Conservation (phyloP, 2,329 filamentous ascomycete species). For the Zalaria obscura region DNA sequence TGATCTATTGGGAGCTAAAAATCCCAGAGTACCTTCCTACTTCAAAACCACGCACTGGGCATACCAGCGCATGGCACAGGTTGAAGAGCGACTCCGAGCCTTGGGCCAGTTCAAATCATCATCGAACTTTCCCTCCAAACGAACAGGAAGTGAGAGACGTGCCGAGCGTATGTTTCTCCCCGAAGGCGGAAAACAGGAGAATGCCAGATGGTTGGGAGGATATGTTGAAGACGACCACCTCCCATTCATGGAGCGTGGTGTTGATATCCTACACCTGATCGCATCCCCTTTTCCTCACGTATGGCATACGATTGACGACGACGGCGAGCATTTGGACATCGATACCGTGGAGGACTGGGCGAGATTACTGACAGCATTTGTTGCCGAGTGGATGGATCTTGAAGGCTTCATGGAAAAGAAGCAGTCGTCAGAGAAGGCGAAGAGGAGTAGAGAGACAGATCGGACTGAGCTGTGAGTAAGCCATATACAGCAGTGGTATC, state of each 20-base stretch:
- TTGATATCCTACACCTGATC: slow-evolving; percentile 82
- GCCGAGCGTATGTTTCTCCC: slow-evolving; percentile 43
- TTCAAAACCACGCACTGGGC: slow-evolving; percentile 90
- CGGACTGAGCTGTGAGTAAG: slow-evolving; percentile 7
- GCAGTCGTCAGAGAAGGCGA: slow-evolving; percentile 2
- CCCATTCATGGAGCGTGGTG: slow-evolving; percentile 75
- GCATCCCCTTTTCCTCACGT: slow-evolving; percentile 66
- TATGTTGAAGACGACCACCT: slow-evolving; percentile 68
- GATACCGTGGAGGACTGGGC: slow-evolving; percentile 78
- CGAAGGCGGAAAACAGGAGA: slow-evolving; percentile 41
- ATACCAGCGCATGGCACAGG: slow-evolving; percentile 58
- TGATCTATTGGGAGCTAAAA: slow-evolving; percentile 62
- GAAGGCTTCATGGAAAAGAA: slow-evolving; percentile 35
- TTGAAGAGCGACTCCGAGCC: slow-evolving; percentile 61
- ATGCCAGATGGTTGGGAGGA: slow-evolving; percentile 35
- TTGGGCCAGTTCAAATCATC: slow-evolving; percentile 53
- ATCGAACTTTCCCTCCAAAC: slow-evolving; percentile 32
- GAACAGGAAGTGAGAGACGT: slow-evolving; percentile 12
- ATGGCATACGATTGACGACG: slow-evolving; percentile 78
- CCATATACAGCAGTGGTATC: neutral
- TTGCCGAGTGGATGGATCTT: slow-evolving; percentile 84
- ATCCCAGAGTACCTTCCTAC: slow-evolving; percentile 67
- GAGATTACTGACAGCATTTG: slow-evolving; percentile 68
- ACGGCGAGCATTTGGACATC: slow-evolving; percentile 71
- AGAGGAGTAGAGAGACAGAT: neutral